Percentiles rank a stretch among this genome's conserved stretches.
These are phyloP conservation scores for Aspergillus aculeatinus DNA, from an alignment of 2,329 filamentous ascomycete genomes.

Conservation along the genomic window DNA sequence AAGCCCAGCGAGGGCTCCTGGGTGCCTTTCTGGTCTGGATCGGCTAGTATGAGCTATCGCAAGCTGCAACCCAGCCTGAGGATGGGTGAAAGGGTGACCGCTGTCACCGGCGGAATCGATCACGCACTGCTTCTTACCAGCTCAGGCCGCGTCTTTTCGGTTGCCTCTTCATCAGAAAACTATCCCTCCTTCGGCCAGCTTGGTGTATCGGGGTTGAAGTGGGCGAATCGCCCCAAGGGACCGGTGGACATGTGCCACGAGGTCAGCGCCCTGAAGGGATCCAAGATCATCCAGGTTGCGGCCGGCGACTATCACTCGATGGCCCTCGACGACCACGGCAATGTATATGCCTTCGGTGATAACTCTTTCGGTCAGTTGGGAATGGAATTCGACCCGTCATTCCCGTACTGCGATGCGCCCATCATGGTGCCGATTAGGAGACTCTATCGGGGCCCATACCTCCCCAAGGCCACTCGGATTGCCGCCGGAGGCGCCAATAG, in stretches of 20 bases:
- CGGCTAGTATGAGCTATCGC: slow-evolving; percentile 67
- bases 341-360: slow-evolving; percentile 84
- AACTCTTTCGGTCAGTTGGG: slow-evolving; percentile 90
- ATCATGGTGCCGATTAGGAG: slow-evolving; percentile 67
- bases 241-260: slow-evolving; percentile 82
- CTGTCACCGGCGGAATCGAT: slow-evolving; percentile 76
- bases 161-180: slow-evolving; percentile 73
- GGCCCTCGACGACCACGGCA: slow-evolving; percentile 71
- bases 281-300: slow-evolving; percentile 71
- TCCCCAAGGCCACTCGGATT: slow-evolving; percentile 70
- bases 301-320: slow-evolving; percentile 85
- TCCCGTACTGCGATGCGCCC: slow-evolving; percentile 66
- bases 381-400: slow-evolving; percentile 65
- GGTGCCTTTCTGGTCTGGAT: slow-evolving; percentile 70
- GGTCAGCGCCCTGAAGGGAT: slow-evolving; percentile 67
- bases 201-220: slow-evolving; percentile 78
- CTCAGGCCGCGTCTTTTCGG: slow-evolving; percentile 80
- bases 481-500: slow-evolving; percentile 84
- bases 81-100: slow-evolving; percentile 70
- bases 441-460: slow-evolving; percentile 67
- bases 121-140: slow-evolving; percentile 84
- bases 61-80: slow-evolving; percentile 65
- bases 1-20: slow-evolving; percentile 68
- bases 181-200: slow-evolving; percentile 85
- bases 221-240: slow-evolving; percentile 72